Evolutionary conservation across 2,329 filamentous ascomycete species (phyloP), one percentile per base, ranked within the genome.

Genomic region (Botrytis cinerea): DNA sequence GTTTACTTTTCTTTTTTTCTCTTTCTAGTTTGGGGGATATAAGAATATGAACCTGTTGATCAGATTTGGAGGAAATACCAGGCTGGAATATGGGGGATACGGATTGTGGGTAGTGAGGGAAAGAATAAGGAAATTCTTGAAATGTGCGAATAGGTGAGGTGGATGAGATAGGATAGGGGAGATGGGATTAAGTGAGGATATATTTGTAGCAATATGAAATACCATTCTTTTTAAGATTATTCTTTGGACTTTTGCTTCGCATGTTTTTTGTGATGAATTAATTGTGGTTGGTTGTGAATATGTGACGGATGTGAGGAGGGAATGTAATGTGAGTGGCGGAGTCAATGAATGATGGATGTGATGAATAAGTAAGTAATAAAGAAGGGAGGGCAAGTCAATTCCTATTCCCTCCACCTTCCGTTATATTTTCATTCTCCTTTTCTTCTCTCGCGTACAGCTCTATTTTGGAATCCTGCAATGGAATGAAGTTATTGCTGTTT

Each of bases 191-290:
- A 28, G 43, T 66, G 70, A 51, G n/a, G 63, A 72, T 69, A 69
- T 28, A 72, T 69, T 43, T 72, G 71, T 72, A 72, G 71, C 71
- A 72, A 72, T 61, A 72, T 72, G 16, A 69, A 48, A 63, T 68
- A 57, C 51, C 16, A 69, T 72, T 72, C 54, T 72, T 69, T 72
- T 35, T 10, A 8, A 57, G 40, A 67, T 32, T 35, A 18, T 45
- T 28, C 18, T 32, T 43, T 25, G n/a, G 32, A 7, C 20, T 48
- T 12, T 20, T 35, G 20, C 1, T 45, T 28, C 45, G 22, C 25
- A 28, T 28, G 14, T 28, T 28, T 28, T 28, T 54, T 54, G 6
- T 61, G 35, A 14, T 38, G 20, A 22, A 8, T 25, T 62, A 28
- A 22, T 38, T 38, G 28, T 59, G 28, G 25, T n/a, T 59, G 6